Conservation (phyloP, 1,284 basidiomycete genomes). For the Ustilago hordei region DNA sequence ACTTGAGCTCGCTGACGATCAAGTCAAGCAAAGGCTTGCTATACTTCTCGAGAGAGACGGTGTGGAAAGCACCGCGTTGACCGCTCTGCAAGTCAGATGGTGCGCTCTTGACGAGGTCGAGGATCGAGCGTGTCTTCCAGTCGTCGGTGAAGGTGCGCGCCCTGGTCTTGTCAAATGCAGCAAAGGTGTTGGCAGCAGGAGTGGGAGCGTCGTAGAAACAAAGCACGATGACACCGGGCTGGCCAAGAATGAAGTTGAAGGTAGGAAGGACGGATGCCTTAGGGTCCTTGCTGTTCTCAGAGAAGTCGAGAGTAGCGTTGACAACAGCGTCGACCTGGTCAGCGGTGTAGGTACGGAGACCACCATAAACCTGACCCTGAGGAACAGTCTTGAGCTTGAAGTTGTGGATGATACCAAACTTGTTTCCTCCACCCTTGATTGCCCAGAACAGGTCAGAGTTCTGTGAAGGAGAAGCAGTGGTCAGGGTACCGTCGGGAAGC, state of each 20-base stretch:
- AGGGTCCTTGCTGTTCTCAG: slow-evolving; percentile 52
- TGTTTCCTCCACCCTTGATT: slow-evolving; percentile 56
- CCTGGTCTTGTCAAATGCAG: slow-evolving; percentile 20
- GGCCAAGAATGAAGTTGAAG: slow-evolving; percentile 49
- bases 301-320: slow-evolving; percentile 50
- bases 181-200: slow-evolving; percentile 35
- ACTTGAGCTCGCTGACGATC: slow-evolving; percentile 49
- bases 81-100: slow-evolving; percentile 41
- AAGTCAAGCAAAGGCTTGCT: slow-evolving; percentile 47
- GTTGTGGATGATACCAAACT: slow-evolving; percentile 54
- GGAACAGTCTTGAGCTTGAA: slow-evolving; percentile 53
- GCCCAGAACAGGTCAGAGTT: slow-evolving; percentile 56
- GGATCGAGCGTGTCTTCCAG: slow-evolving; percentile 48
- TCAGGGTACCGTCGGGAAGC: slow-evolving; percentile 51
- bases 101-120: slow-evolving; percentile 40
- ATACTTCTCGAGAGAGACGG: slow-evolving; percentile 51
- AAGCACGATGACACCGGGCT: slow-evolving; percentile 40
- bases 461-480: slow-evolving; percentile 36
- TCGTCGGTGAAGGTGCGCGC: slow-evolving; percentile 32
- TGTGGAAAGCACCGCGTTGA: slow-evolving; percentile 56
- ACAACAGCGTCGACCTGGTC: slow-evolving; percentile 49
- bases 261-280: slow-evolving; percentile 57
- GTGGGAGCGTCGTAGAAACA: slow-evolving; percentile 54
- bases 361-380: slow-evolving; percentile 54
- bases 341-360: slow-evolving; percentile 43